Conservation (phyloP, 441 rosid genomes). For the Mallotus repandus region DNA sequence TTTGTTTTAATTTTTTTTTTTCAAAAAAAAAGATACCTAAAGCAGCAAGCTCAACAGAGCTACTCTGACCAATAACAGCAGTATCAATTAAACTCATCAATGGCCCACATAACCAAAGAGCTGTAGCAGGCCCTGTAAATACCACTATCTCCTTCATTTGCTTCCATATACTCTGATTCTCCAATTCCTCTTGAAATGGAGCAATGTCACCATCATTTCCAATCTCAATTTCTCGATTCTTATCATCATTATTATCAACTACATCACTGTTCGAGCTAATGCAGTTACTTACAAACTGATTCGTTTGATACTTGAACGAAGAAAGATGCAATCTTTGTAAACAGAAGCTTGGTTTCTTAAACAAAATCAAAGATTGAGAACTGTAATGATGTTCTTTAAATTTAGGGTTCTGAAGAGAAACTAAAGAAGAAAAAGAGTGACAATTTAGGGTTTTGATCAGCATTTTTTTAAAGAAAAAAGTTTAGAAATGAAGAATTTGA, state of each 20-base stretch:
- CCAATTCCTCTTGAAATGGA: conserved; percentile 19
- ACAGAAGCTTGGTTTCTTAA: not conserved
- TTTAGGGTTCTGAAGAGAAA: conserved; percentile 16
- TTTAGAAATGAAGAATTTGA: not conserved
- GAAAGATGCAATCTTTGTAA: not conserved
- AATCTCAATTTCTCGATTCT: not conserved
- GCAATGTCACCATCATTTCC: not conserved
- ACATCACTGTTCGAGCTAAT: conserved; percentile 9
- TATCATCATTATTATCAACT: conserved; percentile 1
- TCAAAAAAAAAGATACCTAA: conserved; percentile 30
- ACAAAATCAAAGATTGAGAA: not conserved
- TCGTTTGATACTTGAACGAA: conserved; percentile 1
- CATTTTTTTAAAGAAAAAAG: conserved; percentile 1
- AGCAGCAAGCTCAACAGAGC: conserved; percentile 71
- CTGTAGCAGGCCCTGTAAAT: conserved; percentile 93
- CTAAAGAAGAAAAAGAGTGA: not conserved
- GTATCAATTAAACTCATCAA: conserved; percentile 96
- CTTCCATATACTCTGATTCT: conserved; percentile 44
- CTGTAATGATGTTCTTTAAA: not conserved
- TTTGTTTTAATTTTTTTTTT: too few relatives aligned
- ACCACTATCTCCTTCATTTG: conserved; percentile 75
- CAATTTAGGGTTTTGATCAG: conserved; percentile 14
- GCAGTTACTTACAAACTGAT: conserved; percentile 10
- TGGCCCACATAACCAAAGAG: conserved; percentile 91
- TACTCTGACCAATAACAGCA: conserved; percentile 88